These are phyloP conservation scores for Ceratobasidium sp. DNA, from an alignment of 1,284 basidiomycete genomes.

Conservation along the genomic window DNA sequence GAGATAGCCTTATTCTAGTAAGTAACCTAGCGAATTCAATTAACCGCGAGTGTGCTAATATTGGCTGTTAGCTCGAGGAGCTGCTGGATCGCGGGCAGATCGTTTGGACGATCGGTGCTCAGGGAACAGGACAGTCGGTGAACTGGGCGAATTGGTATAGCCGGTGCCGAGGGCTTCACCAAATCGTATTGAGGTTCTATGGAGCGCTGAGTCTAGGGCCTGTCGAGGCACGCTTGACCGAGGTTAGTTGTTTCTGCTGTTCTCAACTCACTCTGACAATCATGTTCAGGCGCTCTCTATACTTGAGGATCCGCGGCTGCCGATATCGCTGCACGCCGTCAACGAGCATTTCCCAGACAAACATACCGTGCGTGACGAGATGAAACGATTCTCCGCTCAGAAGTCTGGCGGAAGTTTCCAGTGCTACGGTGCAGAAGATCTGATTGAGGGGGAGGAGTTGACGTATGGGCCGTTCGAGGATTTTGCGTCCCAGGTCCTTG, in stretches of 20 bases:
- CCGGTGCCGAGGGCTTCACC: background rate
- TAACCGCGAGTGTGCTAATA: no score
- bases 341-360: background rate
- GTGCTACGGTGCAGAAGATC: no score
- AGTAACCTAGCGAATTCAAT: background rate
- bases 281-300: background rate
- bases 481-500: no score
- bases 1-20: background rate
- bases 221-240: no score
- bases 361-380: no score
- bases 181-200: background rate
- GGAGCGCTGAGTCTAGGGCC: no score
- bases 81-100: background rate
- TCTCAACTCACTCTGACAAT: no score
- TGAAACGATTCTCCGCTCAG: no score
- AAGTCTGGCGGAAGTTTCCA: no score
- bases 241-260: no score
- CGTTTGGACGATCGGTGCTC: background rate
- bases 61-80: slow-evolving; percentile 3
- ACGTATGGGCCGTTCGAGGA: no score
- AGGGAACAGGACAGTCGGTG: background rate
- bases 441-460: no score
- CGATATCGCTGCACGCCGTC: background rate
- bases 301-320: background rate
- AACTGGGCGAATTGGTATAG: background rate